Evolutionary conservation across 805 yeast genomes (phyloP).

Genomic region (Maudiozyma saulgeensis): DNA sequence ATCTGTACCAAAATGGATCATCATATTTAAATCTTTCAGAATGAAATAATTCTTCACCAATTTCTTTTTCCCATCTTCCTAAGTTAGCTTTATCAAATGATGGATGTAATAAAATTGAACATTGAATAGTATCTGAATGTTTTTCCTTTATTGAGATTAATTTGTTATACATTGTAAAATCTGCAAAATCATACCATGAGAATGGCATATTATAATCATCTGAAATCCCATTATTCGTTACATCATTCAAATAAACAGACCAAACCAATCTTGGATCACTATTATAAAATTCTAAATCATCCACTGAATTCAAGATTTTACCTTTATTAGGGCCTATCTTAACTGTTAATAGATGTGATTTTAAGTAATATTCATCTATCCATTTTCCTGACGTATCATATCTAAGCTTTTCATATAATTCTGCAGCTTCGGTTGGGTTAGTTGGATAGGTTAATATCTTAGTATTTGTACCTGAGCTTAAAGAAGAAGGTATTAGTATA

Average conservation of each 20-base stretch:
- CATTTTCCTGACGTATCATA: slow-evolving; percentile 14
- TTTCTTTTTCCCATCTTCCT: slow-evolving; percentile 11
- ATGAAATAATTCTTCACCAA: slow-evolving; percentile 14
- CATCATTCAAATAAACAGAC: slow-evolving; percentile 38
- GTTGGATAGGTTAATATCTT: not conserved
- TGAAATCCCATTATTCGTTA: slow-evolving; percentile 9
- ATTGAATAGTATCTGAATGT: slow-evolving; percentile 6
- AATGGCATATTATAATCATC: slow-evolving; percentile 30
- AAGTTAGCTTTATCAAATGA: slow-evolving; percentile 11
- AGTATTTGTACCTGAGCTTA: not conserved
- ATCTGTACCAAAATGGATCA: slow-evolving; percentile 12
- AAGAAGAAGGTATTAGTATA: not conserved
- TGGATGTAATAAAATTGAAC: slow-evolving; percentile 15
- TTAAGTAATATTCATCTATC: slow-evolving; percentile 15
- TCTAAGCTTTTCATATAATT: slow-evolving; percentile 13
- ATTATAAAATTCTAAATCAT: slow-evolving; percentile 31
- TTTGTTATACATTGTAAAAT: slow-evolving; percentile 34
- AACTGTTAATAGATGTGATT: slow-evolving; percentile 15
- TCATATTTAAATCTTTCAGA: slow-evolving; percentile 15
- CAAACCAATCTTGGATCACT: slow-evolving; percentile 54
- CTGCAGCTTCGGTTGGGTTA: not conserved
- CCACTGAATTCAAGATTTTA: slow-evolving; percentile 10
- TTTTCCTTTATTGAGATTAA: slow-evolving; percentile 20
- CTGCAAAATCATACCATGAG: slow-evolving; percentile 54
- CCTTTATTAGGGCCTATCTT: slow-evolving; percentile 14